These are phyloP conservation scores for Globisporangium cystogenes DNA, from an alignment of 352 stramenopile genomes.

Conservation along the genomic window DNA sequence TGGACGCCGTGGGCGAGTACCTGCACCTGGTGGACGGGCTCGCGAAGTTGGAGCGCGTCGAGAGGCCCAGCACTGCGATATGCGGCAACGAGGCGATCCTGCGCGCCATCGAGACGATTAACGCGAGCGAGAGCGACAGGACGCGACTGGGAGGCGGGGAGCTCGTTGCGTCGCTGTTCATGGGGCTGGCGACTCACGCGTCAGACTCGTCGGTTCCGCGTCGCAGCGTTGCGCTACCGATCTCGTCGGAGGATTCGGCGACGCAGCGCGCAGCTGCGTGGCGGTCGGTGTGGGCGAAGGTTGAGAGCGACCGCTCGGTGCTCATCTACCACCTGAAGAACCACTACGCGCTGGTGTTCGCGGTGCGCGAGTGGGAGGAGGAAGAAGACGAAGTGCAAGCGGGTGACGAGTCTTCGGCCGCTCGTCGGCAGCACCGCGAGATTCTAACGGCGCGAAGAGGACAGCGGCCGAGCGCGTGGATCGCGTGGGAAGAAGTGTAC, in stretches of 20 bases:
- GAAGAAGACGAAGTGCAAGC: not conserved
- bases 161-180: constrained; percentile 5
- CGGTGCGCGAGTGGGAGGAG: constrained; percentile 42
- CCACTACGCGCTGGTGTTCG: constrained; percentile 76
- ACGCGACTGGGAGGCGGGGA: not conserved
- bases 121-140: not conserved
- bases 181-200: constrained; percentile 6
- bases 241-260: constrained; percentile 7
- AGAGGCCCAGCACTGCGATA: constrained; percentile 51
- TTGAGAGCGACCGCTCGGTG: constrained; percentile 13
- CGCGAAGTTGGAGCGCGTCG: constrained; percentile 29
- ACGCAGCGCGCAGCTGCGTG: constrained; percentile 9
- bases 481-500: constrained; percentile 47
- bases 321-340: constrained; percentile 75
- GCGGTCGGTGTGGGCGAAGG: constrained; percentile 16
- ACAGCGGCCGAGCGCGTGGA: constrained; percentile 57
- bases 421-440: constrained; percentile 16
- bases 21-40: constrained; percentile 49
- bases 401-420: too few species aligned
- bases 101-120: constrained; percentile 19
- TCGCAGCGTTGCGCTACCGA: not conserved
- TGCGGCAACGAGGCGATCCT: constrained; percentile 65
- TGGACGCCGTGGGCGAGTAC: constrained; percentile 12
- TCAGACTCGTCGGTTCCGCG: not conserved
- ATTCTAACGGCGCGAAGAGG: constrained; percentile 54